phyloP scores from a whole-genome alignment of 78 protist species.

The Trichosphaerium sp. region DNA sequence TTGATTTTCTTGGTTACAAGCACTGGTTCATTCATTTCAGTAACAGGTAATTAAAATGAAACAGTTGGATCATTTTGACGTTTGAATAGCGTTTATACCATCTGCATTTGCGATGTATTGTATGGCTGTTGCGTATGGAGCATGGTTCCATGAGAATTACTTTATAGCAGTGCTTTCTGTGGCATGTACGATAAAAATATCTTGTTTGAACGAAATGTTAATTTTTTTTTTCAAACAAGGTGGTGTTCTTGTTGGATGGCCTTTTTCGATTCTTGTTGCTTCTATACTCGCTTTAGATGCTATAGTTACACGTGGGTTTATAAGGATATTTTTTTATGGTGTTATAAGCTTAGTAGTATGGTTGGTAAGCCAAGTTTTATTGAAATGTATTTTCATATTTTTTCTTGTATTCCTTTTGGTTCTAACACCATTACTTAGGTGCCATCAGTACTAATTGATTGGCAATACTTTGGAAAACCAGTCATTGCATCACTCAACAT shows the following conservation, averaged over 20 bases:
- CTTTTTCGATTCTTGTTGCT: conserved; percentile 40
- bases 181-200: no score
- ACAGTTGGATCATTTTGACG: not conserved
- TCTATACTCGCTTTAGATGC: conserved; percentile 44
- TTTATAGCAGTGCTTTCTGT: no score
- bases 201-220: no score
- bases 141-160: no score
- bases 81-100: conserved; percentile 27
- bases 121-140: conserved; percentile 19
- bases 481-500: conserved; percentile 50
- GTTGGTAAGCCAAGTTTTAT: not conserved
- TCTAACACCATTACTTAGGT: not conserved
- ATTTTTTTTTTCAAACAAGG: conserved; percentile 17
- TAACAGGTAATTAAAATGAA: not conserved
- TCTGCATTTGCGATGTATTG: conserved; percentile 30
- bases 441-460: conserved; percentile 51
- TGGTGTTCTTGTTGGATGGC: conserved; percentile 64
- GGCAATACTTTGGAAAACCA: conserved; percentile 25
- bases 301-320: conserved; percentile 1
- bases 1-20: no score
- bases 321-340: conserved; percentile 13
- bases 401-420: not conserved
- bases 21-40: no score
- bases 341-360: not conserved
- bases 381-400: not conserved